A percentile compares a stretch with the other conserved stretches of the same genome.
phyloP scores from a whole-genome alignment of 2,329 filamentous ascomycete species.

The Blastomyces gilchristii region DNA sequence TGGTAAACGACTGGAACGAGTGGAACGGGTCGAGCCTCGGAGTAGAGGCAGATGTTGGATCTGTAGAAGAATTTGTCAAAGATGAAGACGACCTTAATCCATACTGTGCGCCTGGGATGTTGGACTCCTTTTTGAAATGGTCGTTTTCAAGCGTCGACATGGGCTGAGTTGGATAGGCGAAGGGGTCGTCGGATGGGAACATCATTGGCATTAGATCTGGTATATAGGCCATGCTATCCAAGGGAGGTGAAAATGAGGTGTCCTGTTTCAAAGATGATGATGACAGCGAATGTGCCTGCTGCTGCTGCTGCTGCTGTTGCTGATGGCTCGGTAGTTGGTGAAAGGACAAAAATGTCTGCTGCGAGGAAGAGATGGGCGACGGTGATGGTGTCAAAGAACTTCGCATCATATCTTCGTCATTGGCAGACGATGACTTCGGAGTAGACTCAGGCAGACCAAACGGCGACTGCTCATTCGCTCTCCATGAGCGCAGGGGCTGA shows the following conservation, averaged over 20 bases:
- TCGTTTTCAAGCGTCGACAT: conserved; percentile 38
- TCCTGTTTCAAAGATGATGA: conserved; percentile 10
- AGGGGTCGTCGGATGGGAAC: conserved; percentile 42
- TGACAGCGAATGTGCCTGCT: conserved; percentile 5
- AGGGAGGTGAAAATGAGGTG: conserved; percentile 25
- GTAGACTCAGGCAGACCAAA: conserved; percentile 6
- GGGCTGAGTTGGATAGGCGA: conserved; percentile 42
- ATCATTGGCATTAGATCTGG: conserved; percentile 42
- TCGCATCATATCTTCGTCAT: conserved; percentile 11
- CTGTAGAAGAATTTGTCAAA: neutral
- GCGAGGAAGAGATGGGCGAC: conserved; percentile 6
- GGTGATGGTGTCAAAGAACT: conserved; percentile 13
- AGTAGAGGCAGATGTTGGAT: conserved; percentile 2
- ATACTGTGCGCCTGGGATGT: conserved; percentile 9
- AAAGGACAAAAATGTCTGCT: neutral
- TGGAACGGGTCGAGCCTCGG: neutral
- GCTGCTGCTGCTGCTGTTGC: neutral
- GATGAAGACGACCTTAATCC: conserved; percentile 9
- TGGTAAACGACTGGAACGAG: neutral
- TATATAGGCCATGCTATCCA: conserved; percentile 27
- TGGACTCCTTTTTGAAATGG: conserved; percentile 26
- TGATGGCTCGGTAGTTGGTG: neutral
- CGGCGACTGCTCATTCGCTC: conserved; percentile 8
- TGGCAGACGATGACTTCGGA: conserved; percentile 6
- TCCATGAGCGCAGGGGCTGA: neutral